Base-by-base conservation (phyloP, 2,329 filamentous ascomycete species). In the Hymenoscyphus linearis region DNA sequence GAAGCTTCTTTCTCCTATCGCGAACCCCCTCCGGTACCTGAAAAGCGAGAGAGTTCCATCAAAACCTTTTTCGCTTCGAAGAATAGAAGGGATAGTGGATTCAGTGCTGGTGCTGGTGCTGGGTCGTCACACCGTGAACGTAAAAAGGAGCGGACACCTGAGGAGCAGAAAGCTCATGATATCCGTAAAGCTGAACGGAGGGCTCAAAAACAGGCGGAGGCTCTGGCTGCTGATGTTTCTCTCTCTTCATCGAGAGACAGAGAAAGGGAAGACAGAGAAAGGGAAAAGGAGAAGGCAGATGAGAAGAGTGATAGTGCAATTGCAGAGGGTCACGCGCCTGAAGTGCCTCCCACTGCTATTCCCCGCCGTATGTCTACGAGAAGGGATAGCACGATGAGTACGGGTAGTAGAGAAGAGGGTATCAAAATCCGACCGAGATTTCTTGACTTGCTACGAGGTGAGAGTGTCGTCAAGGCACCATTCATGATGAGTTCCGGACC, bases 141-240 rank as follows among this genome's bases (percentile, higher is more conserved):
- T 10, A 64, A 60, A n/a, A 68, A 66, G 52, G 65, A 68, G 26
- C 64, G 70, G 3, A 69, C 66, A 12, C 67, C 68, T 2, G 69
- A 71, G 50, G 70, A 73, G 55, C 69, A 73, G 62, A 66, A 65
- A 52, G 71, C 67, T 18, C 70, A 72, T 57, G 71, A 72, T 4
- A 65, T 64, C 44, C 63, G 70, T 6, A 72, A 70, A 60, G 67
- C 66, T 9, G 69, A 68, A 36, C 62, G 66, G 31, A 59, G 66
- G 25, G 63, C 63, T 22, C 63, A 62, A n/a, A 67, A 63, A 36
- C 18, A 50, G 44, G 44, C 44, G 22, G 40, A 25, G n/a, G 40
- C 40, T 47, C 12, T 47, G 22, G 40, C 40, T 12, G 44, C 44
- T 25, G 10, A 10, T 18, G 44, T 50, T 22, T 50, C 44, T n/a